Evolutionary conservation across 2,329 filamentous ascomycete genomes (phyloP).

Genomic region (Aspergillus ruber): DNA sequence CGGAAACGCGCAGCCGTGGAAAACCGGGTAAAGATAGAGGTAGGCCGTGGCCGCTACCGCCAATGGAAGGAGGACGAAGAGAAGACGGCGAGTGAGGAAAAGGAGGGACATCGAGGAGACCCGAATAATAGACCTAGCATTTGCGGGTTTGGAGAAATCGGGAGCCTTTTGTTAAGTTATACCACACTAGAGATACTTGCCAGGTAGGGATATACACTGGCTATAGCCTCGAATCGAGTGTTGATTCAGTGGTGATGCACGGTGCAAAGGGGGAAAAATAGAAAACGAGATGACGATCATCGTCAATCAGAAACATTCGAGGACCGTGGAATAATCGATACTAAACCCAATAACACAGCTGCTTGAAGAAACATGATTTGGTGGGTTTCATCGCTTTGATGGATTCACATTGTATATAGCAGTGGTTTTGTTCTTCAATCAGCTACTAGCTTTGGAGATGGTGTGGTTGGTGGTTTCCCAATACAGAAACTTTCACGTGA

Average conservation of each 20-base stretch:
- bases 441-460: background rate
- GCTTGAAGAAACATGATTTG: background rate
- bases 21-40: conserved; percentile 80
- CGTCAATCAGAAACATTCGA: background rate
- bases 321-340: background rate
- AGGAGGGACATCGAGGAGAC: conserved; percentile 45
- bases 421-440: background rate
- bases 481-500: background rate
- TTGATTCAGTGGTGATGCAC: background rate
- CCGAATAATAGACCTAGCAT: background rate
- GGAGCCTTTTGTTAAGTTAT: background rate
- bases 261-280: conserved; percentile 2
- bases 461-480: background rate
- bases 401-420: background rate
- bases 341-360: background rate
- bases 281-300: conserved; percentile 1
- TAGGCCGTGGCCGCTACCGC: conserved; percentile 66
- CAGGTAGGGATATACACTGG: background rate
- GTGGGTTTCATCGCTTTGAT: background rate
- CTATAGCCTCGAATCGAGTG: background rate
- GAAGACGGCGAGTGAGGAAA: conserved; percentile 39
- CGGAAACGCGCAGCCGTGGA: conserved; percentile 76
- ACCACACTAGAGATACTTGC: background rate
- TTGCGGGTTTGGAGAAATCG: conserved; percentile 3
- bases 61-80: conserved; percentile 54